phyloP scores from a whole-genome alignment of 306 rosid species.

The Prunus campanulata region DNA sequence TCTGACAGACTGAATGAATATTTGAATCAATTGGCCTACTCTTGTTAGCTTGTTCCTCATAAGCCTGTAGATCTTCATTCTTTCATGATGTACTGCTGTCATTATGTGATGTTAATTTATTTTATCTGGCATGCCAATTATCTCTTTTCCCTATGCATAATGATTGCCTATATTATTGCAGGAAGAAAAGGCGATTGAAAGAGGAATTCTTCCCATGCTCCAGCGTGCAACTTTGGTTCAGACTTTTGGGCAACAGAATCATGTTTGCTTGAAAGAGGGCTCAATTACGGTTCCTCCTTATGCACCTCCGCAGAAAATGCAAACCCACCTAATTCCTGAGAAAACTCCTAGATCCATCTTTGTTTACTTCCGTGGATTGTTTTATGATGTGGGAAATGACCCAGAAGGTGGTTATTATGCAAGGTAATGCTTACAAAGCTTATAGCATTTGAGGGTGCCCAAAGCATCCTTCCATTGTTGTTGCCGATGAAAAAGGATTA shows the following conservation, averaged over 20 bases:
- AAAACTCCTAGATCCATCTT: conserved; percentile 81
- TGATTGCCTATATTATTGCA: conserved; percentile 29
- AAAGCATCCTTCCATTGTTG: not conserved
- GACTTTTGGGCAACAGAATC: conserved; percentile 89
- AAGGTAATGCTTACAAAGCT: conserved; percentile 45
- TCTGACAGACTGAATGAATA: not conserved
- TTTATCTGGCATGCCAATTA: not conserved
- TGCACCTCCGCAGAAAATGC: conserved; percentile 95
- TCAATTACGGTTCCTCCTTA: conserved; percentile 90
- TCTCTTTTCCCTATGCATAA: not conserved
- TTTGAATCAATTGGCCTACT: conserved; percentile 4
- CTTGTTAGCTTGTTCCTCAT: not conserved
- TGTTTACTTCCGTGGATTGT: conserved; percentile 86
- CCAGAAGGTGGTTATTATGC: conserved; percentile 98
- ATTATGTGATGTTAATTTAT: conserved; percentile 2
- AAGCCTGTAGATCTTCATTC: conserved; percentile 3
- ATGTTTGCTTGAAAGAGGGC: conserved; percentile 82
- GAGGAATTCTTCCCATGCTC: conserved; percentile 80
- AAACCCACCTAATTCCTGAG: conserved; percentile 73
- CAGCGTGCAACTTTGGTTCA: conserved; percentile 86
- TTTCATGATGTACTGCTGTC: conserved; percentile 6
- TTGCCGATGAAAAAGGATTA: not conserved
- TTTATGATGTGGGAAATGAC: conserved; percentile 92
- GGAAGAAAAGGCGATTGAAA: conserved; percentile 93
- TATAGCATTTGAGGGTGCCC: conserved; percentile 6